These are phyloP conservation scores for Peniophora sp. DNA, from an alignment of 1,284 basidiomycete genomes.

Conservation along the genomic window DNA sequence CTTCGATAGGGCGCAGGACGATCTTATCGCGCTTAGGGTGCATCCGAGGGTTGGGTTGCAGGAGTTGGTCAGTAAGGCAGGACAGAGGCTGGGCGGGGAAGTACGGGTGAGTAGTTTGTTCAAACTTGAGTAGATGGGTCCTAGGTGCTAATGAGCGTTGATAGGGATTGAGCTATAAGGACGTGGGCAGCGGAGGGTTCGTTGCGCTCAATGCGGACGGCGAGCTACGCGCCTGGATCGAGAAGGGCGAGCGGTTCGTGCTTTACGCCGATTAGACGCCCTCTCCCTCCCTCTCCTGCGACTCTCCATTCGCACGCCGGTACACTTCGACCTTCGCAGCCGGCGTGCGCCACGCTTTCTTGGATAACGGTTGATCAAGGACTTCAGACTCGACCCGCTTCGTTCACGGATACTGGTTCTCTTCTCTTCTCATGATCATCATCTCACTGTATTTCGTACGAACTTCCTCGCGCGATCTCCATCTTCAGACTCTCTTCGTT, in stretches of 20 bases:
- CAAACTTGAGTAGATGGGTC: no score
- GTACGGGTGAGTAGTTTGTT: constrained; percentile 27
- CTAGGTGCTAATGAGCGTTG: no score
- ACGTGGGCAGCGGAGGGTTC: constrained; percentile 56
- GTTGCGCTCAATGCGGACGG: constrained; percentile 63
- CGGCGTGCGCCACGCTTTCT: no score
- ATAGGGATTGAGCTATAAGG: constrained; percentile 60
- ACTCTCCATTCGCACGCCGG: no score
- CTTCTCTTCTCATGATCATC: no score
- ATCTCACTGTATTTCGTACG: no score
- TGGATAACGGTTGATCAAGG: no score
- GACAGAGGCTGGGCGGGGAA: constrained; percentile 75
- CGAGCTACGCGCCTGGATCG: constrained; percentile 76
- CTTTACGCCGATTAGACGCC: constrained; percentile 69
- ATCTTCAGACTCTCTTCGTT: no score
- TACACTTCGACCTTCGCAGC: no score
- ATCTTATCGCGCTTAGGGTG: constrained; percentile 95
- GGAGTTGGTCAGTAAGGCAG: constrained; percentile 88
- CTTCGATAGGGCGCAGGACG: constrained; percentile 85
- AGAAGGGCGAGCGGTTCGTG: constrained; percentile 79
- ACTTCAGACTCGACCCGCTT: no score
- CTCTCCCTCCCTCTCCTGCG: neutral
- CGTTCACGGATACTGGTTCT: no score
- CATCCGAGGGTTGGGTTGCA: constrained; percentile 84
- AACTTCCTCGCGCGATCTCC: no score